These are phyloP conservation scores for Diaporthe velutina DNA, from an alignment of 2,329 filamentous ascomycete species.

Conservation along the genomic window DNA sequence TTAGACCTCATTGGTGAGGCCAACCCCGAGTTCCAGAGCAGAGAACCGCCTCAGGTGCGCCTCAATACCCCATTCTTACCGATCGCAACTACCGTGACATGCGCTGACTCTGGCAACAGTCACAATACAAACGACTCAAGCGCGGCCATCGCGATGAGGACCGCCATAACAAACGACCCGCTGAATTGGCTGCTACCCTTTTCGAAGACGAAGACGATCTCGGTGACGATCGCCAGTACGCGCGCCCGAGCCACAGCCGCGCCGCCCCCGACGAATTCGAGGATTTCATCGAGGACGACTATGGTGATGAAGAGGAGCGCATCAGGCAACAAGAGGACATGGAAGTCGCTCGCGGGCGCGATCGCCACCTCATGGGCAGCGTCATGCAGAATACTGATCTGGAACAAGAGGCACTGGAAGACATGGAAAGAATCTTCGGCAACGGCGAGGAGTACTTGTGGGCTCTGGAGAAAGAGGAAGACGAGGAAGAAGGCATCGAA, in stretches of 20 bases:
- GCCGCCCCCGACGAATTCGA: constrained; percentile 84
- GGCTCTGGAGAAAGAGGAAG: constrained; percentile 89
- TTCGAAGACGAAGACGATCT: constrained; percentile 91
- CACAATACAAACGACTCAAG: constrained; percentile 97
- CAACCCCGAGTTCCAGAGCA: constrained; percentile 77
- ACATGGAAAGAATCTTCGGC: constrained; percentile 96
- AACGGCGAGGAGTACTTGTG: constrained; percentile 97
- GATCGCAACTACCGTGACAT: neutral
- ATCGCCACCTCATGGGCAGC: constrained; percentile 75
- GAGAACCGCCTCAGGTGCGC: constrained; percentile 53
- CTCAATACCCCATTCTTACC: neutral
- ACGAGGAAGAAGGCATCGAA: constrained; percentile 83
- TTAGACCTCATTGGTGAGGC: constrained; percentile 92
- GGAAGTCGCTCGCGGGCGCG: constrained; percentile 86
- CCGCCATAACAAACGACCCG: constrained; percentile 72
- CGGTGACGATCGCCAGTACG: constrained; percentile 65
- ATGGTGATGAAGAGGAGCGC: constrained; percentile 85
- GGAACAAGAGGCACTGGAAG: constrained; percentile 92
- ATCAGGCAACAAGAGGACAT: constrained; percentile 84
- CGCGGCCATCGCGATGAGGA: constrained; percentile 85
- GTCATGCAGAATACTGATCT: constrained; percentile 86
- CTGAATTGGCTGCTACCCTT: constrained; percentile 92
- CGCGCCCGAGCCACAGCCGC: constrained; percentile 64
- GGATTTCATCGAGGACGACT: constrained; percentile 97
- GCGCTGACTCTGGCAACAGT: constrained; percentile 60